A percentile compares a stretch with the other conserved stretches of the same genome.
These are phyloP conservation scores for Andrographis paniculata DNA, from an alignment of 305 asterid genomes.

Conservation along the genomic window DNA sequence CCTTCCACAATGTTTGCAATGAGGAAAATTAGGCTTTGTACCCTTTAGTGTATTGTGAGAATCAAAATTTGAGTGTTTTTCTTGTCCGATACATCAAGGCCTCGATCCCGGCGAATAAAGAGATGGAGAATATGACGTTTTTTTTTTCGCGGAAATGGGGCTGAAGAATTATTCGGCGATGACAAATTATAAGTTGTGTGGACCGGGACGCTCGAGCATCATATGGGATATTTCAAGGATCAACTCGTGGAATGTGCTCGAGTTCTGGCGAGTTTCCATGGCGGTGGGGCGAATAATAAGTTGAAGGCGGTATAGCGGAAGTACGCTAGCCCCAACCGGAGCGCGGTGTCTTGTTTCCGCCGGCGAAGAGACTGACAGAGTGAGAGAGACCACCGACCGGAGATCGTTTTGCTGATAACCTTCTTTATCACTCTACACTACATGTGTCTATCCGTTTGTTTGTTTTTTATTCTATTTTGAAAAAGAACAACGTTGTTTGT, in stretches of 20 bases:
- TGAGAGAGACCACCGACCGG: no score
- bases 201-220: conserved; percentile 63
- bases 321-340: conserved; percentile 41
- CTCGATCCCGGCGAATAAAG: conserved; percentile 40
- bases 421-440: no score
- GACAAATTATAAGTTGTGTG: conserved; percentile 35
- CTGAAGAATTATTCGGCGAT: conserved; percentile 40
- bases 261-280: conserved; percentile 40
- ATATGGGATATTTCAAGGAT: conserved; percentile 51
- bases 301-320: conserved; percentile 45
- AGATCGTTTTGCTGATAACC: no score
- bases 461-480: no score
- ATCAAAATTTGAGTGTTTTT: no score
- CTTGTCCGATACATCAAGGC: conserved; percentile 72
- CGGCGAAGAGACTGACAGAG: conserved; percentile 45
- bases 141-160: conserved; percentile 72
- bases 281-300: conserved; percentile 40
- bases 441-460: no score
- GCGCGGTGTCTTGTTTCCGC: conserved; percentile 65
- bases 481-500: no score
- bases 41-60: no score
- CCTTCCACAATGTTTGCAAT: no score
- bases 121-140: conserved; percentile 60
- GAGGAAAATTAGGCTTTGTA: no score
- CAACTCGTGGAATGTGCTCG: conserved; percentile 50